These are phyloP conservation scores for Capsicum chinense DNA, from an alignment of 257 asterid species.

Conservation along the genomic window DNA sequence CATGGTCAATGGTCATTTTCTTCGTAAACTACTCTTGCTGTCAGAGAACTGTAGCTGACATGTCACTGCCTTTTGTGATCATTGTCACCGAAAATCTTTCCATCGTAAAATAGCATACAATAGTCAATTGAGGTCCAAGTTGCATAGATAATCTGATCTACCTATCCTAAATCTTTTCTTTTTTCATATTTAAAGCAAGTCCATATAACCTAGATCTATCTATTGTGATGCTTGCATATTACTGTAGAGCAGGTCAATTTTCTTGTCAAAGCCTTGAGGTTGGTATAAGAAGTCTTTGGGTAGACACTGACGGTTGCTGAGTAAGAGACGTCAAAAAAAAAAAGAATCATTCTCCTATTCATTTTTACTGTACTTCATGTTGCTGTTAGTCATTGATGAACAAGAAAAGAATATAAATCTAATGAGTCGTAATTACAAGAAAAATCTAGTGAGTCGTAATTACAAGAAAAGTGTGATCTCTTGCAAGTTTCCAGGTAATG, in stretches of 20 bases:
- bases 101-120: neutral
- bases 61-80: conserved; percentile 2
- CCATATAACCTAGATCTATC: conserved; percentile 14
- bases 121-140: conserved; percentile 2
- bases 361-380: conserved; percentile 3
- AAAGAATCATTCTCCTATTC: neutral
- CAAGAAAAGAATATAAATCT: neutral
- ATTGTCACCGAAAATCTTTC: neutral
- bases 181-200: neutral
- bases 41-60: conserved; percentile 4
- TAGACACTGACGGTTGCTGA: neutral
- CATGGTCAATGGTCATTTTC: neutral
- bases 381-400: conserved; percentile 7
- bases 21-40: neutral
- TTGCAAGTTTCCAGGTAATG: neutral
- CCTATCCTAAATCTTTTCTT: neutral
- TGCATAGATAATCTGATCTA: conserved; percentile 19
- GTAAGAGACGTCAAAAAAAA: neutral
- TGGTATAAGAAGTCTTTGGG: neutral
- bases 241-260: neutral
- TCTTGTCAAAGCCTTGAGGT: neutral
- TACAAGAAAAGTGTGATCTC: conserved; percentile 2
- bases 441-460: neutral
- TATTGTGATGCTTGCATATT: neutral
- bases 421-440: neutral